Base-by-base conservation (phyloP, 1,284 basidiomycete genomes). In the Trametes polyzona region DNA sequence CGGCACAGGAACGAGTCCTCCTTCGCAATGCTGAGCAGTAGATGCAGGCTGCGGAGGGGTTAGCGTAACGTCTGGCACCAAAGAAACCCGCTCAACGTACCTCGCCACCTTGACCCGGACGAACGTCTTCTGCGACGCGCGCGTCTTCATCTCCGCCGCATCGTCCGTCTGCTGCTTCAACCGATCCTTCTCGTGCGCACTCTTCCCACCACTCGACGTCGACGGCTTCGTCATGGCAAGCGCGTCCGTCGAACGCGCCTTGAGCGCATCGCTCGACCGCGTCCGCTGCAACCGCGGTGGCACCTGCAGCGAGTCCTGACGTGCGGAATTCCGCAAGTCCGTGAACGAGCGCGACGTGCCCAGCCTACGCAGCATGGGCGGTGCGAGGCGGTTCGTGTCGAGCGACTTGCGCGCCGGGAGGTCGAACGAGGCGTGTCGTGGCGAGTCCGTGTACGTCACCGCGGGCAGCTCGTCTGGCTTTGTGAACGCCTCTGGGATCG, bases 51-150 rank as follows among this genome's bases (percentile, higher is more conserved):
- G 23, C 44, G 14, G 1, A 11, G 9, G 23, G 0, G 1, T 24
- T 58, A n/a, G n/a, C 53, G 54, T 40, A 14, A 23, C 14, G 14
- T 47, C 24, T 2, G 8, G 2, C 23, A 9, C 8, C 29, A 30
- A 24, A 5, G n/a, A n/a, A 26, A 39, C n/a, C 14, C 24, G 21
- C 65, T 44, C 61, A 42, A 73, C 78, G 4, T 70, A 91, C 83
- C 89, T 88, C 7, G 87, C 83, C 47, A 98, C 82, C 65, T 83
- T 81, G 57, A 97, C 89, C 52, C 86, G 80, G 37, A 96, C 83
- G 65, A 97, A 97, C 6, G 90, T 95, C 65, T 91, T 92, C 73
- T 90, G 87, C 1, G 84, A 83, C 9, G 88, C 87, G 12, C 90
- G 82, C 16, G 83, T 86, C 70, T 86, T 88, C 89, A 92, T 92